Evolutionary conservation across 2,329 filamentous ascomycete species (phyloP), one percentile per base, ranked within the genome.

Genomic region (Endothia cerciana): DNA sequence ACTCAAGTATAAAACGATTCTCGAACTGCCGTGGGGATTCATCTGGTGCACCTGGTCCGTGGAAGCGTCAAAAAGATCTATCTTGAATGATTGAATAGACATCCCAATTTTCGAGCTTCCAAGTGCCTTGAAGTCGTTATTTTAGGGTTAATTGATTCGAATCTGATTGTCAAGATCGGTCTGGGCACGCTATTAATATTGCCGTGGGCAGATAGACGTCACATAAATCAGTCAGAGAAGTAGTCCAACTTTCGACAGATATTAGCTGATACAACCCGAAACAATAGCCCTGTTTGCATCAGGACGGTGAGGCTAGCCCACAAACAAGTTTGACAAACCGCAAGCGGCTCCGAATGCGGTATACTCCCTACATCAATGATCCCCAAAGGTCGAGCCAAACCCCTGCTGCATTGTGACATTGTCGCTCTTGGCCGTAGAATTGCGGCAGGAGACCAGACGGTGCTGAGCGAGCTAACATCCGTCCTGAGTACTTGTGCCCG

Each of bases 261-360:
- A n/a, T n/a, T n/a, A 36, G 7, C 28, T 51, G 47, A 51, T 30
- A 30, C 25, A 51, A 51, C 47, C 17, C 47, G 47, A 51, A 51
- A 51, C 47, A 30, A 15, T 4, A 28, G 4, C 25, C 47, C 47
- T 30, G 47, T 36, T 36, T 36, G 33, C 33, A 36, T 36, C 10
- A 36, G 33, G 47, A 25, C 47, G 47, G 13, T 15, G 47, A 4
- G 22, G 47, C 22, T 28, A 51, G 47, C 28, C 45, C 22, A 51
- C 22, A 51, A 51, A 51, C 25, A 11, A 51, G 47, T 51, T 51
- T 51, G 47, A 51, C 22, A 28, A 51, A 13, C 47, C 47, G 47
- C 47, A 51, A 51, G 47, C 13, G 28, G 28, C 8, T 30, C 47
- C 47, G 11, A 51, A 51, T 30, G 11, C 13, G 47, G 47, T 30